phyloP scores from a whole-genome alignment of 2,329 filamentous ascomycete genomes.

The Chaetomium sp. region DNA sequence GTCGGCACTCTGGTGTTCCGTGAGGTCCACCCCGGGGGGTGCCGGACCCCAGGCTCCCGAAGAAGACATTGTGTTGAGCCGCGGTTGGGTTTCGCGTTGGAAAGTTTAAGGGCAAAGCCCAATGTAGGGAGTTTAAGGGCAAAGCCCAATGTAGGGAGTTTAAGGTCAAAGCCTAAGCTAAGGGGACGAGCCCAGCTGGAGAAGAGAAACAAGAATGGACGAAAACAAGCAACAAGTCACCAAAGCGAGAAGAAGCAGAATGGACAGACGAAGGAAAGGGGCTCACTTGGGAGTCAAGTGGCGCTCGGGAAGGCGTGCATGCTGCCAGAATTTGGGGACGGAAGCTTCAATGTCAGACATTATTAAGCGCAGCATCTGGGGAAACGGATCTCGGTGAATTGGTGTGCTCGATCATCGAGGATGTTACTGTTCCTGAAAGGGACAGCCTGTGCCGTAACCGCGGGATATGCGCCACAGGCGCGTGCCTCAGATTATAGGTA shows the following conservation, averaged over 20 bases:
- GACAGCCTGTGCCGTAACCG: neutral
- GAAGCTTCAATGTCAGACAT: neutral
- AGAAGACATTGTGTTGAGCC: slow-evolving; percentile 15
- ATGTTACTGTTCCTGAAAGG: neutral
- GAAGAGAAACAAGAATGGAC: neutral
- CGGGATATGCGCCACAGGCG: neutral
- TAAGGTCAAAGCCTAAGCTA: neutral
- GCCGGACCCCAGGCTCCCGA: slow-evolving; percentile 26
- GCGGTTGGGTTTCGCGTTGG: neutral
- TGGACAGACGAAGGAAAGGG: neutral
- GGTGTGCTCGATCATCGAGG: neutral
- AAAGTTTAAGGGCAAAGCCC: too few species aligned
- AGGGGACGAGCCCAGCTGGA: neutral
- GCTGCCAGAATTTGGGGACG: neutral
- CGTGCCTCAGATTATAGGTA: neutral
- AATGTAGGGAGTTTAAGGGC: too few species aligned
- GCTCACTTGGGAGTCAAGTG: neutral
- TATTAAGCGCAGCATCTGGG: neutral
- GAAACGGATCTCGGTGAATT: neutral
- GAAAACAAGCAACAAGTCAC: neutral
- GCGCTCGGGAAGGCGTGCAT: neutral
- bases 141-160: too few species aligned
- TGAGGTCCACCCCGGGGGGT: slow-evolving; percentile 24
- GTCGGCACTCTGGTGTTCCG: slow-evolving; percentile 24
- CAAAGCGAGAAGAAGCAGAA: neutral